Evolutionary conservation across 179 eudicot genomes (phyloP).

Genomic region (Silene vulgaris): DNA sequence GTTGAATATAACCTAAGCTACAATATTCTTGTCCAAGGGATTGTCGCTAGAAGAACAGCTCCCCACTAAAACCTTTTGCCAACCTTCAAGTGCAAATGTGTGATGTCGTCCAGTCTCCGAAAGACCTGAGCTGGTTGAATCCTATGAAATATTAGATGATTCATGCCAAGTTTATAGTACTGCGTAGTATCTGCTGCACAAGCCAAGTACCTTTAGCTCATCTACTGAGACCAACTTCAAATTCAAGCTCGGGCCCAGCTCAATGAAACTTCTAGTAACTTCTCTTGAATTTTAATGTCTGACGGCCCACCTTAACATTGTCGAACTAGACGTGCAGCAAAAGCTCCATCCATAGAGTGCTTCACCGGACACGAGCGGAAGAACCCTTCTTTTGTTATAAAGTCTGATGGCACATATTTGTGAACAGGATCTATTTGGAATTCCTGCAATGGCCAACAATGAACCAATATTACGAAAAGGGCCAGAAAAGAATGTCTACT

Average conservation of each 20-base stretch:
- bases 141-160: no score
- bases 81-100: no score
- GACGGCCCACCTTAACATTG: not conserved
- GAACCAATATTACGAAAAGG: slow-evolving; percentile 1
- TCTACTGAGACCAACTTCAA: no score
- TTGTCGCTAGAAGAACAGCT: no score
- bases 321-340: slow-evolving; percentile 84
- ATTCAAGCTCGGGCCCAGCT: not conserved
- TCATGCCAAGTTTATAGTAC: no score
- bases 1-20: no score
- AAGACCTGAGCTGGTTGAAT: no score
- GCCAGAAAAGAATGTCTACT: not conserved
- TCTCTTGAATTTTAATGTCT: not conserved
- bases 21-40: no score
- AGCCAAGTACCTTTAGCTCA: no score
- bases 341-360: slow-evolving; percentile 91
- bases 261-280: not conserved
- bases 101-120: no score
- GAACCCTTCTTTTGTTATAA: slow-evolving; percentile 62
- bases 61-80: no score
- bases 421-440: slow-evolving; percentile 60
- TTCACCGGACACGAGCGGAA: slow-evolving; percentile 75
- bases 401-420: slow-evolving; percentile 49
- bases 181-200: no score
- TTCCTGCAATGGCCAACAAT: slow-evolving; percentile 45